These are phyloP conservation scores for Juglanconis juglandina DNA, from an alignment of 2,329 filamentous ascomycete genomes.

Conservation along the genomic window DNA sequence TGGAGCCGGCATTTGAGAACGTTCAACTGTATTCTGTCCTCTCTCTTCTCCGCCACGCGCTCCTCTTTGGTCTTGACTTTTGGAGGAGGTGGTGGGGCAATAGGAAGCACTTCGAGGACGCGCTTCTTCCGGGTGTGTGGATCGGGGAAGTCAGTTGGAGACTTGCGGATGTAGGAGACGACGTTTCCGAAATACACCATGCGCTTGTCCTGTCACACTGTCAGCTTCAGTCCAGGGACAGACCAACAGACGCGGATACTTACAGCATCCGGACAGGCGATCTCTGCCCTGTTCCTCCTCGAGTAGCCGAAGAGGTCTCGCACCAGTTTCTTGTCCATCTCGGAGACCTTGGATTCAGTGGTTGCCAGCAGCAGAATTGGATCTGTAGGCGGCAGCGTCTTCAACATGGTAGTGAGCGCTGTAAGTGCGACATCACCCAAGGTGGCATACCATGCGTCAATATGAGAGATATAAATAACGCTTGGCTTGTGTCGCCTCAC, in stretches of 20 bases:
- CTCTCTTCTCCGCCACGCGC: conserved; percentile 73
- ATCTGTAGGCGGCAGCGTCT: conserved; percentile 82
- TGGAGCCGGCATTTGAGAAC: conserved; percentile 84
- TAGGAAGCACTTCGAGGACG: conserved; percentile 70
- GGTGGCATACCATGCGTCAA: conserved; percentile 79
- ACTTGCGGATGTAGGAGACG: conserved; percentile 71
- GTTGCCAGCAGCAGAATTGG: conserved; percentile 86
- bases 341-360: conserved; percentile 64
- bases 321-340: conserved; percentile 62
- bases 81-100: conserved; percentile 70
- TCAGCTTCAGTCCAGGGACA: background rate
- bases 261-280: conserved; percentile 64
- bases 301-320: conserved; percentile 84
- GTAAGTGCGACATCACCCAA: conserved; percentile 64
- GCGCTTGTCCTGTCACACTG: conserved; percentile 51
- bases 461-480: conserved; percentile 88
- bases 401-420: conserved; percentile 79
- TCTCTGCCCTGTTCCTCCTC: conserved; percentile 68
- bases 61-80: conserved; percentile 72
- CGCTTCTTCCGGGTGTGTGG: conserved; percentile 83
- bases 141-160: conserved; percentile 83
- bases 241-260: conserved; percentile 26
- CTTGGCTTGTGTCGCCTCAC: conserved; percentile 92
- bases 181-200: conserved; percentile 75
- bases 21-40: conserved; percentile 81